These are phyloP conservation scores for Actinidia arguta DNA, from an alignment of 179 eudicot genomes.

Conservation along the genomic window DNA sequence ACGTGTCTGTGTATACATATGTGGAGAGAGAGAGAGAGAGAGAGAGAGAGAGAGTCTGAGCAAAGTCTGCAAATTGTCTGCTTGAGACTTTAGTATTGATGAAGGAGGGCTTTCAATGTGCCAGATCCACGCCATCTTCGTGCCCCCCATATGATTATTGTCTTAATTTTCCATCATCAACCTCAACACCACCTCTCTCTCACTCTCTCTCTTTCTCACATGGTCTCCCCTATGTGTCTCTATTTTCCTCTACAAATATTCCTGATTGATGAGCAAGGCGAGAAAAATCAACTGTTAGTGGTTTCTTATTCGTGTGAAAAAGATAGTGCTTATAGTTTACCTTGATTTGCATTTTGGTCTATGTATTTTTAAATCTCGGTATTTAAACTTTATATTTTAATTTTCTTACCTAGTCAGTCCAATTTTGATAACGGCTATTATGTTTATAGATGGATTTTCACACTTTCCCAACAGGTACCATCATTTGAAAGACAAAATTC, in stretches of 20 bases:
- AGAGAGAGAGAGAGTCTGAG: not conserved
- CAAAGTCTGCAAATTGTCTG: conserved; percentile 26
- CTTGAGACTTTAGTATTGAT: too few species aligned
- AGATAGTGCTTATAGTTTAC: too few species aligned
- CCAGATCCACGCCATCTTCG: conserved; percentile 58
- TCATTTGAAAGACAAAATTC: too few species aligned
- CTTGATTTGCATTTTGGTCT: too few species aligned
- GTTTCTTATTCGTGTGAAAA: too few species aligned
- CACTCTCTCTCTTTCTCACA: not conserved
- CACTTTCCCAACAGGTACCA: too few species aligned
- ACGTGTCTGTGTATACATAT: not conserved
- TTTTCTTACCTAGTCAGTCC: conserved; percentile 9
- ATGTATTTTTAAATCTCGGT: too few species aligned
- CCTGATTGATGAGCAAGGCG: not conserved
- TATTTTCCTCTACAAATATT: not conserved
- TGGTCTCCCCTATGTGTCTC: not conserved
- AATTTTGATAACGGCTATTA: too few species aligned
- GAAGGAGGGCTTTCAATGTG: conserved; percentile 42
- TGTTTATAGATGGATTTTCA: too few species aligned
- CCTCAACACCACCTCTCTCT: not conserved
- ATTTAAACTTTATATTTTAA: too few species aligned
- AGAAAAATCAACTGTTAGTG: too few species aligned
- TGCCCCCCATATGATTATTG: conserved; percentile 31
- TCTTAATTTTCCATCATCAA: not conserved
- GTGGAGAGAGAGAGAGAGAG: not conserved